Evolutionary conservation across 108 stramenopile species (phyloP), one percentile per base, ranked within the genome.

Genomic region (Fragilaria radians): DNA sequence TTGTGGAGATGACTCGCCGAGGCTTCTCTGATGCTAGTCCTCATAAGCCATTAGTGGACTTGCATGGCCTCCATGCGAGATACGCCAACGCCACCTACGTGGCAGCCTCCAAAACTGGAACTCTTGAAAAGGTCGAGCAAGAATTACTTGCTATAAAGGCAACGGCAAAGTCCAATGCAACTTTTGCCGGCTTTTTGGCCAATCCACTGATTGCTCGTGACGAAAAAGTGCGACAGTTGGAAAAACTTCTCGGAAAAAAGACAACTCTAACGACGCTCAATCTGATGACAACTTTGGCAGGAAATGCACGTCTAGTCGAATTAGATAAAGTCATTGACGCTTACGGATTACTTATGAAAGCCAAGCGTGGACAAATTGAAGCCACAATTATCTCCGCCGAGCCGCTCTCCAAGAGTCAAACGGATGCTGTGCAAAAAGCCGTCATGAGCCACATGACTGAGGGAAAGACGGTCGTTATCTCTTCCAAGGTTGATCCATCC

Each of bases 11-110:
- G 29, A 49, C 48, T 4, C 61, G 30, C 22, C 78, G 78, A 54
- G 22, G 59, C 54, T 70, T 79, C 50, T 33, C 77, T 5, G 28
- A 54, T 27, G 75, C 36, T 22, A 71, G 73, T 42, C 56, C 76
- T 48, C 93, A 97, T 79, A 70, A 64, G 54, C 95, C 95, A 25
- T 83, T 88, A 4, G 62, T 96, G 58, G 74, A 89, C 55, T 63
- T 97, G 24, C 93, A 93, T 76, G 96, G 96, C 29, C 66, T 95
- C 50, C 80, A 79, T 57, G 95, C 96, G 48, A 88, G 96, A 22
- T 97, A 97, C 71, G 95, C 96, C 74, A 96, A 94, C 65, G 96
- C 96, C 58, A 86, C 93, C 25, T 97, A 95, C 84, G 59, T 81
- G 19, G 93, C 95, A 28, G 95, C 94, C 47, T 88, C 88, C 67